phyloP scores from a whole-genome alignment of 345 rosid genomes.

The Clausena lansium region DNA sequence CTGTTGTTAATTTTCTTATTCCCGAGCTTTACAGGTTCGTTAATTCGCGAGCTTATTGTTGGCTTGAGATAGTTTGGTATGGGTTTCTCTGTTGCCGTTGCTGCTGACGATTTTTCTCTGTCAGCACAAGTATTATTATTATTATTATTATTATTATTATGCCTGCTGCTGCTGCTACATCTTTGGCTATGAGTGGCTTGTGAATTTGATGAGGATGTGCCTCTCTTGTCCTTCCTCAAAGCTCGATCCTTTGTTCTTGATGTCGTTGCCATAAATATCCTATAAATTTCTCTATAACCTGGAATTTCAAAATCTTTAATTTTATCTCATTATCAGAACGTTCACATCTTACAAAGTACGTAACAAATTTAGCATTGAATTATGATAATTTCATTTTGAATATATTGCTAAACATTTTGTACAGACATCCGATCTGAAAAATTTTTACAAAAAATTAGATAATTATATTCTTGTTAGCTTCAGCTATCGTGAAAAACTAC shows the following conservation, averaged over 20 bases:
- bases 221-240: conserved; percentile 38
- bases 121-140: conserved; percentile 13
- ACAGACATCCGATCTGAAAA: too few relatives aligned
- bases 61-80: conserved; percentile 65
- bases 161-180: conserved; percentile 5
- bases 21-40: conserved; percentile 30
- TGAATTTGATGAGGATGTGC: conserved; percentile 23
- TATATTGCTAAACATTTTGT: too few relatives aligned
- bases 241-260: conserved; percentile 15
- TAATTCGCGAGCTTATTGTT: conserved; percentile 18
- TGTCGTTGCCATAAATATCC: conserved; percentile 30
- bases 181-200: conserved; percentile 22
- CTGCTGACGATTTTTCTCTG: conserved; percentile 10
- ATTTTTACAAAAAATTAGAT: too few relatives aligned
- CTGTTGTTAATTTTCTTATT: conserved; percentile 29
- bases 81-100: conserved; percentile 18
- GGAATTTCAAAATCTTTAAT: background rate
- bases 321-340: background rate
- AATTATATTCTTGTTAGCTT: too few relatives aligned
- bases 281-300: background rate
- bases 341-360: background rate
- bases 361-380: too few relatives aligned
- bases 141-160: too few relatives aligned
- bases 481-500: too few relatives aligned
- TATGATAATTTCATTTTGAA: too few relatives aligned